Percentiles rank a stretch among this genome's conserved stretches.
These are phyloP conservation scores for Acanthamoeba sp. DNA, from an alignment of 208 protist genomes.

Conservation along the genomic window DNA sequence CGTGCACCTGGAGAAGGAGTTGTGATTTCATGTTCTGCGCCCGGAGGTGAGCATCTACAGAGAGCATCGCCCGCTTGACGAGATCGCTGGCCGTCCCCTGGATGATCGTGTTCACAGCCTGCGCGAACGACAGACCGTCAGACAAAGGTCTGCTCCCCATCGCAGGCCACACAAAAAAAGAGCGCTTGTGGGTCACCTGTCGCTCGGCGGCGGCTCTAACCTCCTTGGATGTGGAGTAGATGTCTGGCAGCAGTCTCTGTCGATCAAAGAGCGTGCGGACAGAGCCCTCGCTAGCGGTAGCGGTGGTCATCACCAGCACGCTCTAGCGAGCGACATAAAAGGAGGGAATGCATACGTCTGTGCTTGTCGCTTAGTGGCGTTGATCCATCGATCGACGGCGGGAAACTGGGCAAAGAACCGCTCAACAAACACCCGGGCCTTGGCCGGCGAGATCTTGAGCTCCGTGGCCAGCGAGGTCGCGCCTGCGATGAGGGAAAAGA, in stretches of 20 bases:
- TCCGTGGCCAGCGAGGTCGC: conserved; percentile 48
- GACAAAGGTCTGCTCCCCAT: too few species aligned
- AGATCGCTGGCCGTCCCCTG: conserved; percentile 71
- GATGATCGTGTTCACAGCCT: conserved; percentile 64
- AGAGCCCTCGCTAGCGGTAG: background rate
- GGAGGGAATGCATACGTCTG: background rate
- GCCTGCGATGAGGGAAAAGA: background rate
- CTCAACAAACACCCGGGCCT: conserved; percentile 31
- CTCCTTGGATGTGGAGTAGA: background rate
- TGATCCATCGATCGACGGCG: background rate
- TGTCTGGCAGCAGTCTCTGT: conserved; percentile 15
- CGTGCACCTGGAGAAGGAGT: conserved; percentile 67
- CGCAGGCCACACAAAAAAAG: background rate
- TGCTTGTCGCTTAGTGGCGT: conserved; percentile 10
- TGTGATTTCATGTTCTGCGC: background rate
- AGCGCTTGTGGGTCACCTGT: background rate
- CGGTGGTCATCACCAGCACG: background rate
- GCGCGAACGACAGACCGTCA: too few species aligned
- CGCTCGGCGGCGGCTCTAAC: conserved; percentile 15
- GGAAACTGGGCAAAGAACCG: conserved; percentile 50
- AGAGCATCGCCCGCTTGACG: conserved; percentile 64
- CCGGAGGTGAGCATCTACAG: background rate
- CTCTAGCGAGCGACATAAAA: background rate
- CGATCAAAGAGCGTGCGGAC: conserved; percentile 59
- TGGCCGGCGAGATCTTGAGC: background rate